These are phyloP conservation scores for Septoria petroselini DNA, from an alignment of 2,329 filamentous ascomycete species.

Conservation along the genomic window DNA sequence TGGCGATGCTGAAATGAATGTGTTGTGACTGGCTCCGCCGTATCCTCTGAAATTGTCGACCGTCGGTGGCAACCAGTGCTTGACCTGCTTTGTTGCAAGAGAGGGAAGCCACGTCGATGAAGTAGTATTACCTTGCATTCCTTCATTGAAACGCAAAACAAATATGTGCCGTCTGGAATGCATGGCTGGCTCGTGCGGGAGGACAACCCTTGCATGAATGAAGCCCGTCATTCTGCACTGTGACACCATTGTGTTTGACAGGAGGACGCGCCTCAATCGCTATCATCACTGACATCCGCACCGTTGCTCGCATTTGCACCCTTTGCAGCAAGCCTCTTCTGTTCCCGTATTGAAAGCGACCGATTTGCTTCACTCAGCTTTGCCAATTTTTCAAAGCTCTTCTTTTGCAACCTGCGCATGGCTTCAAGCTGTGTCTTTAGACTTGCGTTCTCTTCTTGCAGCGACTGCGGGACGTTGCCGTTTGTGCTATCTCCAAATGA, in stretches of 20 bases:
- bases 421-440: constrained; percentile 43
- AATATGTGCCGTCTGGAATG: constrained; percentile 36
- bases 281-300: constrained; percentile 18
- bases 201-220: constrained; percentile 20
- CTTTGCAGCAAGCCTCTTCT: constrained; percentile 16
- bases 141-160: constrained; percentile 32
- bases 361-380: constrained; percentile 44
- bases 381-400: constrained; percentile 46
- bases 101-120: neutral
- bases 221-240: neutral
- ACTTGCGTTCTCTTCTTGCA: constrained; percentile 33
- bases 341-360: constrained; percentile 37
- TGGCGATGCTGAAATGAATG: constrained; percentile 8
- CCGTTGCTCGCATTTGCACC: constrained; percentile 13
- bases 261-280: constrained; percentile 9
- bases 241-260: no score
- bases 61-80: constrained; percentile 23
- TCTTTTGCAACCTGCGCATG: constrained; percentile 46
- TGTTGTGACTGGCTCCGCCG: constrained; percentile 4
- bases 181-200: constrained; percentile 15
- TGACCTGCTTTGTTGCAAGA: constrained; percentile 11
- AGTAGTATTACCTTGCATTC: constrained; percentile 28
- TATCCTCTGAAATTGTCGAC: constrained; percentile 17
- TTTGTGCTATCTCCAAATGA: constrained; percentile 32
- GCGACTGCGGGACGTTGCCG: constrained; percentile 5